Base-by-base conservation (phyloP, 768 basidiomycete genomes). In the Infundibulicybe gibba region DNA sequence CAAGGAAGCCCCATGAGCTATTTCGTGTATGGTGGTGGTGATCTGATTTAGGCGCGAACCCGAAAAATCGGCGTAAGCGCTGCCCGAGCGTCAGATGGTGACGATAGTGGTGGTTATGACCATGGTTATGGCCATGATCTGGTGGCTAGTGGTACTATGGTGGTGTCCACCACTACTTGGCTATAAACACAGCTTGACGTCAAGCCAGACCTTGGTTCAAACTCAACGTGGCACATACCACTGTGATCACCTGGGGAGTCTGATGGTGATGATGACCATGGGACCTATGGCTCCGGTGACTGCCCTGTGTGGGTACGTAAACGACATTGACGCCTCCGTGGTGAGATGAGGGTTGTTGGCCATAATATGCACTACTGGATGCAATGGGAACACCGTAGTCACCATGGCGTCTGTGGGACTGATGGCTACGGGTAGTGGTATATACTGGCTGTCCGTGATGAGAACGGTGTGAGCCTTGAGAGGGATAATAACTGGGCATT, bases 1-100 rank as follows among this genome's bases (percentile, higher is more conserved):
- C 77, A 60, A 80, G 67, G 63, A 80, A 78, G 2, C 79, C 79
- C 79, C 77, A 80, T 2, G 70, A 70, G 39, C 67, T 67, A 44
- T 65, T 61, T 54, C 72, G 66, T 21, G 69, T 69, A 51, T 70
- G 70, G 55, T 74, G 70, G 44, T 67, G 71, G 51, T 71, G 67
- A 41, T 65, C 65, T 21, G 63, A 54, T 19, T 58, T 61, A 6
- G 68, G 71, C 6, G 72, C 71, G 15, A 80, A 62, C 15, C 79
- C 79, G 51, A 80, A 77, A 64, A 80, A 79, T 25, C 71, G 75
- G 34, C 75, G 71, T 30, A 80, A 46, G 40, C 79, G 76, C 20
- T 75, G 70, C 31, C 69, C 71, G 13, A 72, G 66, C 2, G 75
- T 60, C 20, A 67, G 55, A 30, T 61, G 58, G 45, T 62, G 61